Conservation (phyloP, 2,329 filamentous ascomycete species). For the Bimuria novae-zelandiae region DNA sequence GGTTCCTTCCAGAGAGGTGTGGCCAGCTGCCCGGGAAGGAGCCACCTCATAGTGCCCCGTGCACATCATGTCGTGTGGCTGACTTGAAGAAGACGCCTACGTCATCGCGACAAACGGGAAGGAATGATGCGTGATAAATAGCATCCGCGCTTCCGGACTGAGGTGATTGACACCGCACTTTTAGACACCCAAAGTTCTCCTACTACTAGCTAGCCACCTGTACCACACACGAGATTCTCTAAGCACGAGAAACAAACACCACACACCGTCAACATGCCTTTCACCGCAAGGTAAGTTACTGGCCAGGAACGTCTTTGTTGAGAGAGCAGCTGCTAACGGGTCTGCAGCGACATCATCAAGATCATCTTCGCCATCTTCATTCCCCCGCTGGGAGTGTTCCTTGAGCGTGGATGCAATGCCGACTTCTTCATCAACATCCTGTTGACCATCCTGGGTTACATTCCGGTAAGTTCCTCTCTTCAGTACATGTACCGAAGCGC, state of each 20-base stretch:
- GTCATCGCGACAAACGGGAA: slow-evolving; percentile 2
- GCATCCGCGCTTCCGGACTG: slow-evolving; percentile 4
- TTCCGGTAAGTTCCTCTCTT: slow-evolving; percentile 58
- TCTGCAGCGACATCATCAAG: slow-evolving; percentile 72
- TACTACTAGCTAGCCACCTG: not conserved
- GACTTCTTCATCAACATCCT: slow-evolving; percentile 93
- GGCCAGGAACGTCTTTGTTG: not conserved
- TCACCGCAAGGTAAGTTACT: slow-evolving; percentile 59
- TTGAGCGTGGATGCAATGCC: slow-evolving; percentile 86
- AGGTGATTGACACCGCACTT: not conserved
- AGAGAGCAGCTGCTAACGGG: slow-evolving; percentile 18
- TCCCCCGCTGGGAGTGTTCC: slow-evolving; percentile 89
- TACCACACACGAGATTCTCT: not conserved
- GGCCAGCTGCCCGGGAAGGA: too few species aligned
- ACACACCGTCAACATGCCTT: slow-evolving; percentile 57
- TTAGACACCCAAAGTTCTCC: not conserved
- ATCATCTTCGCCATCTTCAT: slow-evolving; percentile 88
- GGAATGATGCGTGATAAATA: slow-evolving; percentile 5
- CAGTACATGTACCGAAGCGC: not conserved
- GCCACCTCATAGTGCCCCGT: too few species aligned
- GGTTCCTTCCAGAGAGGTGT: not conserved
- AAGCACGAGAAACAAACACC: slow-evolving; percentile 4
- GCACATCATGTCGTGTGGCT: not conserved
- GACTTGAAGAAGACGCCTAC: not conserved
- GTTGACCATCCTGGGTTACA: slow-evolving; percentile 64